Conservation (phyloP, 768 basidiomycete genomes). For the Suillus placidus region DNA sequence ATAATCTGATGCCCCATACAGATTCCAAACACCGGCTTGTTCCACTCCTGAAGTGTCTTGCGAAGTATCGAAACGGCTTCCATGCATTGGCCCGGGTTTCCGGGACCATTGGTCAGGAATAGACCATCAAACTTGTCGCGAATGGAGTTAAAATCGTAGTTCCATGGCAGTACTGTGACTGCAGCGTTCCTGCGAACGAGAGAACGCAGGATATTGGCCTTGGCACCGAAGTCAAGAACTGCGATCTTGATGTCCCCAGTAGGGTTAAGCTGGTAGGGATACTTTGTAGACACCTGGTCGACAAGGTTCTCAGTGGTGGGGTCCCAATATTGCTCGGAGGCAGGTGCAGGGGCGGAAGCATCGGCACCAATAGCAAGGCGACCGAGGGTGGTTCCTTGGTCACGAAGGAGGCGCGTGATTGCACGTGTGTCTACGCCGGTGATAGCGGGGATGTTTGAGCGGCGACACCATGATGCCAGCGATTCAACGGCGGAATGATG, state of each 20-base stretch:
- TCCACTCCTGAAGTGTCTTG: conserved; percentile 84
- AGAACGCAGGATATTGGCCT: conserved; percentile 95
- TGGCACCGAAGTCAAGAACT: conserved; percentile 95
- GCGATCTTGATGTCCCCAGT: conserved; percentile 89
- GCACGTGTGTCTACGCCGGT: conserved; percentile 98
- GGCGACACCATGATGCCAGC: conserved; percentile 89
- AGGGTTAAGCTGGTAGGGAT: conserved; percentile 84
- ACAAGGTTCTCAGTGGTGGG: conserved; percentile 92
- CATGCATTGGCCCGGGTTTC: conserved; percentile 89
- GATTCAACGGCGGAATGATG: conserved; percentile 95
- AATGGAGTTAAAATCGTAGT: conserved; percentile 92
- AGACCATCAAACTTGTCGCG: conserved; percentile 92
- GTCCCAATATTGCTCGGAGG: conserved; percentile 84
- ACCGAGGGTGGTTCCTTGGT: conserved; percentile 96
- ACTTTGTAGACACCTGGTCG: conserved; percentile 86
- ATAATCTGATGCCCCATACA: conserved; percentile 99
- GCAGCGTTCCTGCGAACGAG: conserved; percentile 89
- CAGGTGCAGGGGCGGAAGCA: conserved; percentile 58
- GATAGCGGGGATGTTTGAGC: conserved; percentile 87
- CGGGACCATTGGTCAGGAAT: conserved; percentile 96
- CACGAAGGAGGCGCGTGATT: conserved; percentile 89
- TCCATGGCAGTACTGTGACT: conserved; percentile 97
- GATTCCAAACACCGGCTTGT: conserved; percentile 94
- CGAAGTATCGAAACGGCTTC: conserved; percentile 81
- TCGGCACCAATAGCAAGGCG: conserved; percentile 84